Conservation (phyloP, 208 protist species). For the Lotmaria passim region DNA sequence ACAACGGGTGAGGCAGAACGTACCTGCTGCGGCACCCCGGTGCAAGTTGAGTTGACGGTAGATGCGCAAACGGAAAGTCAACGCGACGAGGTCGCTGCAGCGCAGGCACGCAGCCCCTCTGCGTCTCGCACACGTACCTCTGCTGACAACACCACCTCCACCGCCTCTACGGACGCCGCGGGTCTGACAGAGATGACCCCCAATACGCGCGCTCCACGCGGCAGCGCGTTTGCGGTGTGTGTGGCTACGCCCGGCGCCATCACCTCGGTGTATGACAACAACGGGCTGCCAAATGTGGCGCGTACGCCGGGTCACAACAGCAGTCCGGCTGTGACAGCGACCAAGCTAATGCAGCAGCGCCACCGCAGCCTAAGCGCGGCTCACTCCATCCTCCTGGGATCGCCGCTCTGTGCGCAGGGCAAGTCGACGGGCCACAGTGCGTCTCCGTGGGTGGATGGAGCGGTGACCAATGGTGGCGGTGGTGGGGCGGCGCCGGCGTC, state of each 20-base stretch:
- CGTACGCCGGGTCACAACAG: constrained; percentile 27
- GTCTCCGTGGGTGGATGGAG: background rate
- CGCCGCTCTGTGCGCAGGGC: constrained; percentile 13
- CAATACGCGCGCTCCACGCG: background rate
- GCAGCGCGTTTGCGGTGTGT: background rate
- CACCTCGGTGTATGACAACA: too few species aligned
- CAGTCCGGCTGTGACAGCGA: background rate
- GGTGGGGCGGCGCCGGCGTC: background rate
- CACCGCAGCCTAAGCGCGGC: constrained; percentile 5
- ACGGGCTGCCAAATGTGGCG: constrained; percentile 2
- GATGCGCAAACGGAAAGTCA: background rate
- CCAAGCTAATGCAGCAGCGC: constrained; percentile 17
- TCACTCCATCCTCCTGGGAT: background rate
- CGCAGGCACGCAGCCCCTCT: background rate
- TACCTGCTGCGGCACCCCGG: constrained; percentile 18
- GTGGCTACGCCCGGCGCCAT: background rate
- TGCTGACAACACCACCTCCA: background rate
- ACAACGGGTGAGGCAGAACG: background rate
- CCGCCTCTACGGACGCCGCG: background rate
- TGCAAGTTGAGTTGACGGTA: constrained; percentile 1
- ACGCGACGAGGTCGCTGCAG: too few species aligned
- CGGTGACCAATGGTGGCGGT: background rate
- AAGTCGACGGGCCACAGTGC: background rate
- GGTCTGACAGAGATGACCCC: background rate
- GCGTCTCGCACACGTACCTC: background rate